These are phyloP conservation scores for Yamadazyma membranifaciens DNA, from an alignment of 1,139 yeast species.

Conservation along the genomic window DNA sequence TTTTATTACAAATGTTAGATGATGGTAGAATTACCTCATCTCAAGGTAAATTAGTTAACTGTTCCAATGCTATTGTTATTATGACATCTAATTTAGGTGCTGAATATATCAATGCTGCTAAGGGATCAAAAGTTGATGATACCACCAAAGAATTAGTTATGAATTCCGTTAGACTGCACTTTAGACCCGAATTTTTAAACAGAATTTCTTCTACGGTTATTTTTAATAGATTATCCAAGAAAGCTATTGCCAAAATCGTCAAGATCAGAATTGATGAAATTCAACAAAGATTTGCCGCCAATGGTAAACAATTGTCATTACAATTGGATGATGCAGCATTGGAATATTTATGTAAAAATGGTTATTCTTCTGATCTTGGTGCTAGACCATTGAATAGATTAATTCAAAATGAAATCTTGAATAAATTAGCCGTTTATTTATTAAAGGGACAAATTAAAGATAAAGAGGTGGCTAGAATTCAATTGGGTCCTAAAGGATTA, in stretches of 20 bases:
- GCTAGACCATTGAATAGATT: constrained; percentile 97
- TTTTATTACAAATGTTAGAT: constrained; percentile 85
- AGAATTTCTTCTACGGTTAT: constrained; percentile 91
- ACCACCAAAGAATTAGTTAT: constrained; percentile 75
- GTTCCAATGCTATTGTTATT: constrained; percentile 87
- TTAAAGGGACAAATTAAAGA: constrained; percentile 85
- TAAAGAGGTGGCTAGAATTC: constrained; percentile 76
- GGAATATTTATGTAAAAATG: constrained; percentile 77
- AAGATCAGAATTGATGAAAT: constrained; percentile 80
- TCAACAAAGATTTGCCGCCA: constrained; percentile 77
- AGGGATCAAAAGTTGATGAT: constrained; percentile 61
- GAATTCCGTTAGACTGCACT: constrained; percentile 83
- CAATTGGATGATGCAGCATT: constrained; percentile 71
- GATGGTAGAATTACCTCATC: constrained; percentile 96
- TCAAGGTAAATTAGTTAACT: constrained; percentile 89
- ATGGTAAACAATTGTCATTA: constrained; percentile 74
- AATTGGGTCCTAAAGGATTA: constrained; percentile 60
- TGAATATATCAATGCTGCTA: constrained; percentile 72
- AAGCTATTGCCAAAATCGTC: constrained; percentile 90
- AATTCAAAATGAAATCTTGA: constrained; percentile 84
- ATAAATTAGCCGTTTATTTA: constrained; percentile 82
- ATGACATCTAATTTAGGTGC: constrained; percentile 99
- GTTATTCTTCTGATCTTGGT: constrained; percentile 92
- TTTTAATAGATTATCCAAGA: constrained; percentile 87
- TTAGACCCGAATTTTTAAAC: constrained; percentile 96